A percentile compares a stretch with the other conserved stretches of the same genome.
phyloP scores from a whole-genome alignment of 768 basidiomycete genomes.

The Tremella fuciformis region DNA sequence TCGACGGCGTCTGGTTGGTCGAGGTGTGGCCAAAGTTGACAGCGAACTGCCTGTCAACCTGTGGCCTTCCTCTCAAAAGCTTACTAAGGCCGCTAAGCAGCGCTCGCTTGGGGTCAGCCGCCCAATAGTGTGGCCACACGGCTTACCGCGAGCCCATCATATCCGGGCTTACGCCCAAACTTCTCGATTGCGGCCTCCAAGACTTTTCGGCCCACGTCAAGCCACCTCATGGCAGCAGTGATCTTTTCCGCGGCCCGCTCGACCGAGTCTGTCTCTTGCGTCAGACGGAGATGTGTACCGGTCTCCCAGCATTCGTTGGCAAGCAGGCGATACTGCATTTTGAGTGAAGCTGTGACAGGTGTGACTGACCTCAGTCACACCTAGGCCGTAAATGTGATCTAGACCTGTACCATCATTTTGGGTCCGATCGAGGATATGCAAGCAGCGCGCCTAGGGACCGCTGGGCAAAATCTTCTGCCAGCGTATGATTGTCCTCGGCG shows the following conservation, averaged over 20 bases:
- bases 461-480: background rate
- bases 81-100: no score
- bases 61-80: no score
- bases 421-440: background rate
- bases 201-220: background rate
- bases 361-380: background rate
- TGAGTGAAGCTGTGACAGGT: background rate
- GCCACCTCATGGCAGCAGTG: background rate
- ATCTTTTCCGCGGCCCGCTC: background rate
- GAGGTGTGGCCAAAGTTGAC: background rate
- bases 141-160: background rate
- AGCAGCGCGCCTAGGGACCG: background rate
- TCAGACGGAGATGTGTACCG: background rate
- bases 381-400: background rate
- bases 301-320: conserved; percentile 2
- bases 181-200: background rate
- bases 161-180: background rate
- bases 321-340: background rate
- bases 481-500: conserved; percentile 1
- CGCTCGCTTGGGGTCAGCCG: no score
- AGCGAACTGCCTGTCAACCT: background rate
- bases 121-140: no score
- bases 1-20: background rate
- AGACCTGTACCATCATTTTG: background rate
- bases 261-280: no score